Evolutionary conservation across 1,139 yeast genomes (phyloP), one percentile per base, ranked within the genome.

Genomic region (Geotrichum aggregatum): DNA sequence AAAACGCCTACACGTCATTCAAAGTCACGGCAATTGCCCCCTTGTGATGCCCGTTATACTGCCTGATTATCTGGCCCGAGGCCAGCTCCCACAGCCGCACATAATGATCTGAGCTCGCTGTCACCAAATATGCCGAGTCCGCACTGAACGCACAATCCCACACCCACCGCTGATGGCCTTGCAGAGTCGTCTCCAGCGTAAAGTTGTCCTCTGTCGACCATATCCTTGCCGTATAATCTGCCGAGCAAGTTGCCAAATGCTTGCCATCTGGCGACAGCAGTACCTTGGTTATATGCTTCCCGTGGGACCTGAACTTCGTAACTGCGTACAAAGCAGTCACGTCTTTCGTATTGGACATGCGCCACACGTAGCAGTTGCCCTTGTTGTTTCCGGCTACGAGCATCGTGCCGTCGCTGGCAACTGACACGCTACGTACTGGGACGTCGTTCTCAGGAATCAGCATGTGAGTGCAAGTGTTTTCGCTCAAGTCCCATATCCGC

Each of bases 101-200:
- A 62, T 88, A 92, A 68, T 92, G 98, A 67, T 92, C 99, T 8
- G 96, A 86, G 60, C 97, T 88, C 0, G 98, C 98, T 0, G 98
- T 92, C 3, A 94, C 98, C 56, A 92, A 73, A 66, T 94, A 92
- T 0, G 98, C 98, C 58, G 95, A 84, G 65, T 92, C 99, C 0
- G 99, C 99, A 70, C 96, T 86, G 66, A 94, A 92, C 0, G 98
- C 97, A 71, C 98, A 91, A 69, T 92, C 99, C 99, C 99, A 92
- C 1, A 92, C 98, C 99, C 99, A 94, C 52, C 98, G 74, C 69
- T 91, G 98, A 66, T 92, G 98, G 4, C 96, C 96, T 59, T 87
- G 86, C 22, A 92, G 73, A 0, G 95, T 87, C 0, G 96, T 86
- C 63, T 92, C 98, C 61, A 89, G 72, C 44, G 78, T 76, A 60